Conservation (phyloP, 1,139 yeast species). For the Candida tropicalis region DNA sequence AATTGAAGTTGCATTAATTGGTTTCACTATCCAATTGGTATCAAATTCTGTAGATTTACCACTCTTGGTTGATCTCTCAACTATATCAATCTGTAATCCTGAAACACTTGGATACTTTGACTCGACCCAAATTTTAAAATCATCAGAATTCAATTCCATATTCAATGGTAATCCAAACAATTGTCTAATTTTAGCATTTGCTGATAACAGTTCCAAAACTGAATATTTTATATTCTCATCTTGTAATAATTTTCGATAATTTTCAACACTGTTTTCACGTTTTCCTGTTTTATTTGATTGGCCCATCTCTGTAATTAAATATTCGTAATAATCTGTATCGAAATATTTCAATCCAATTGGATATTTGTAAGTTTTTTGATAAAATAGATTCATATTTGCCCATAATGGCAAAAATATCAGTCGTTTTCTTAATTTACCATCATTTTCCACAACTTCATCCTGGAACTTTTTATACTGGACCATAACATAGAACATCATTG, state of each 20-base stretch:
- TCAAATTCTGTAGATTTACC: constrained; percentile 7
- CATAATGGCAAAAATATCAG: constrained; percentile 35
- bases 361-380: constrained; percentile 22
- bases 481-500: constrained; percentile 28
- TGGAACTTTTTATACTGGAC: constrained; percentile 23
- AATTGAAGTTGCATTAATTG: constrained; percentile 25
- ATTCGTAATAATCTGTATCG: constrained; percentile 25
- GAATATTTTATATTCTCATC: constrained; percentile 28
- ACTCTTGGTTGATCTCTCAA: constrained; percentile 12
- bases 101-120: constrained; percentile 31
- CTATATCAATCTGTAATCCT: constrained; percentile 29
- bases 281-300: constrained; percentile 11
- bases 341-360: constrained; percentile 30
- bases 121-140: constrained; percentile 35
- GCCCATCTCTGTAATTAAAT: constrained; percentile 20
- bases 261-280: constrained; percentile 13
- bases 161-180: constrained; percentile 34
- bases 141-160: constrained; percentile 16
- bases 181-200: constrained; percentile 23
- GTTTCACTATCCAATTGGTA: constrained; percentile 31
- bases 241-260: constrained; percentile 21
- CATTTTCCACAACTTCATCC: constrained; percentile 12
- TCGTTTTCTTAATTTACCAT: constrained; percentile 9
- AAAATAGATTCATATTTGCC: constrained; percentile 32
- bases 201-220: constrained; percentile 32